Evolutionary conservation across 202 grass and related monocot genomes (phyloP), one percentile per base, ranked within the genome.

Genomic region (Saccharum hybrid): DNA sequence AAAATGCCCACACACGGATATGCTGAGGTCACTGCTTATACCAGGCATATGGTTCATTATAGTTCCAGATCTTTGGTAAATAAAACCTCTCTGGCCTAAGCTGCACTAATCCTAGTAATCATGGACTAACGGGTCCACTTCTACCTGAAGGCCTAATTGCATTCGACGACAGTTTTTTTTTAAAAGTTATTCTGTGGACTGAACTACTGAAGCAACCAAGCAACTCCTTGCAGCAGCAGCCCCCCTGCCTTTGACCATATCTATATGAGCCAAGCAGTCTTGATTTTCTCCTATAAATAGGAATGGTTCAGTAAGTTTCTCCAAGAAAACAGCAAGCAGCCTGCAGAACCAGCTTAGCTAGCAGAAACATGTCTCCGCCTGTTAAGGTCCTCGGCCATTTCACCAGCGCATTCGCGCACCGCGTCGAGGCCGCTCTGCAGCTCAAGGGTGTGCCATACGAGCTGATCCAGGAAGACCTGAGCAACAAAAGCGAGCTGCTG

Each of bases 371-470:
- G 60, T 63, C 60, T 26, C 23, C 54, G 8, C 28, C 62, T 6
- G 81, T 88, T 26, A 88, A 80, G 68, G 11, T 88, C 30, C 39
- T 84, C 21, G 62, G 81, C 30, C 1, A 22, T 34, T 40, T 88
- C 1, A 28, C 45, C 49, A 88, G 86, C 75, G 48, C 75, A 1
- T 79, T 41, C 15, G 19, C 57, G 1, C 86, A 84, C 69, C 76
- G 81, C 6, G 81, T 15, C 2, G 81, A 84, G 81, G 81, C 71
- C 0, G 62, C 81, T 6, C 49, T 88, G 68, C 30, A 33, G 14
- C 75, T 88, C 4, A 88, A 88, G 39, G 81, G 69, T 0, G 75
- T 75, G 48, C 49, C 68, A 0, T 80, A 88, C 70, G 76, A 84
- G 28, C 11, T 84, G 28, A 61, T 62, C 30, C 48, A 6, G 2